phyloP scores from a whole-genome alignment of 176 grass and related monocot genomes.

The Urochloa ruziziensis region DNA sequence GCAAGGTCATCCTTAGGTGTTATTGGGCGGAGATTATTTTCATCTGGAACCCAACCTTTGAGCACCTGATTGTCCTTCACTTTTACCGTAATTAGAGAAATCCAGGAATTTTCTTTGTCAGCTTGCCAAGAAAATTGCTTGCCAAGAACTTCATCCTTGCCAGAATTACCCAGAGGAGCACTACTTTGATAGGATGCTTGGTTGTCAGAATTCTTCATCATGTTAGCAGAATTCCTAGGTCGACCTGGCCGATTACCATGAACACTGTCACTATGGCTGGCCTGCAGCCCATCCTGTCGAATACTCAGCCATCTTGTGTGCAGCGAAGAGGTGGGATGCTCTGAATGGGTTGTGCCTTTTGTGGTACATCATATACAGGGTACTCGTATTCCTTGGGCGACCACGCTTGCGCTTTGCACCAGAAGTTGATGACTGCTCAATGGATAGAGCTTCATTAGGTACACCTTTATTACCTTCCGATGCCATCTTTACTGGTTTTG shows the following conservation, averaged over 20 bases:
- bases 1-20: slow-evolving; percentile 43
- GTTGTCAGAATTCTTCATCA: not conserved
- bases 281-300: slow-evolving; percentile 17
- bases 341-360: slow-evolving; percentile 43
- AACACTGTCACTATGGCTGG: slow-evolving; percentile 8
- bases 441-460: slow-evolving; percentile 7
- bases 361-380: slow-evolving; percentile 12
- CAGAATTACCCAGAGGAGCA: slow-evolving; percentile 10
- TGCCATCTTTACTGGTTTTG: slow-evolving; percentile 26
- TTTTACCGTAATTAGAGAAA: slow-evolving; percentile 55
- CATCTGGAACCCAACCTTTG: slow-evolving; percentile 60
- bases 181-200: not conserved
- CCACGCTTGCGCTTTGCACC: slow-evolving; percentile 52
- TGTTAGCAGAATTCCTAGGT: slow-evolving; percentile 18
- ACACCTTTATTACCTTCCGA: slow-evolving; percentile 36
- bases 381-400: slow-evolving; percentile 42
- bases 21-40: slow-evolving; percentile 31
- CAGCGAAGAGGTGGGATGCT: slow-evolving; percentile 37
- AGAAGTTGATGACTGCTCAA: slow-evolving; percentile 24
- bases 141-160: slow-evolving; percentile 40
- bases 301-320: slow-evolving; percentile 24
- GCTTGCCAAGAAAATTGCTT: slow-evolving; percentile 49
- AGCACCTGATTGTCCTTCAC: slow-evolving; percentile 49
- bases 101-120: slow-evolving; percentile 38
- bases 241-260: not conserved